Base-by-base conservation (phyloP, 2,329 filamentous ascomycete genomes). In the Colletotrichum caudatum region DNA sequence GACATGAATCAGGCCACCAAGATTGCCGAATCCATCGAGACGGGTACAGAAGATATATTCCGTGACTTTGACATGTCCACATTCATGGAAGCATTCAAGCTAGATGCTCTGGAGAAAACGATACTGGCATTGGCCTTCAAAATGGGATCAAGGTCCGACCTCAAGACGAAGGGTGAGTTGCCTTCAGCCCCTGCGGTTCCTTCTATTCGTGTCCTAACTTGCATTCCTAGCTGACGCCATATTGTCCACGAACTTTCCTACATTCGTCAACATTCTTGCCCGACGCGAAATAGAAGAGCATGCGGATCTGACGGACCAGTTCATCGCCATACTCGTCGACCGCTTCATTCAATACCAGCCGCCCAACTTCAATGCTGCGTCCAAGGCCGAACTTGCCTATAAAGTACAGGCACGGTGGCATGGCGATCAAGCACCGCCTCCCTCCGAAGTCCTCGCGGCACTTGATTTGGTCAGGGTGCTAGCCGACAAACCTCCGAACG, bases 1-100 rank as follows among this genome's bases (percentile, higher is more conserved):
- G 93, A 97, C 80, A 87, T 90, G 64, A 90, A 94, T 69, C 94
- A 98, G 84, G 93, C 95, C 62, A 89, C 90, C 76, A 97, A 94
- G 82, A 97, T 99, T 78, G 95, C 95, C 72, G 95, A 98, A 80
- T 93, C 95, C 26, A 92, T 99, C 79, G 95, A 98, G 81, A 92
- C 91, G 1, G 93, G 91, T 26, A 95, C 96, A 76, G 94, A 96
- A 77, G 95, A 99, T 76, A 90, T 97, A 72, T 98, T 97, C 81
- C 92, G 94, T 69, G 95, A 98, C 79, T 98, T 99, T 77, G 95
- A 99, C 79, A 88, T 99, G n/a, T 93, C 93, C 2, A 93, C 93
- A 2, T 98, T 99, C 80, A 91, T 98, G 87, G 93, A 97, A 74
- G 95, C 98, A 81, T 99, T 99, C 85, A 94, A 95, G 80, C 87